Evolutionary conservation across 306 rosid species (phyloP).

Genomic region (Mimosa bimucronata): DNA sequence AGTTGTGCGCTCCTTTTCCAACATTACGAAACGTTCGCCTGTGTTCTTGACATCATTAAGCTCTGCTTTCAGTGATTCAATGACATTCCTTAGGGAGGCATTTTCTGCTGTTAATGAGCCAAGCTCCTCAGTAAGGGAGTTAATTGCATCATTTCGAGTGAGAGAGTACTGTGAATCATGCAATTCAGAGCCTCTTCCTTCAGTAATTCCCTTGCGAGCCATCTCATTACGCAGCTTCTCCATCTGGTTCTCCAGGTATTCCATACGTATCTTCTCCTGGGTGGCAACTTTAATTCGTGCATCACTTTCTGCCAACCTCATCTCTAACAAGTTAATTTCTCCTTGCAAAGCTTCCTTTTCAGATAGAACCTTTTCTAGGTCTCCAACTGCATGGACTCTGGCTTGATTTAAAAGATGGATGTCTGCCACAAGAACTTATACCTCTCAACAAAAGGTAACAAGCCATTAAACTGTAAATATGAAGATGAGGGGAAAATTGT

Average conservation of each 20-base stretch:
- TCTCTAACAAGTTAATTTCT: conserved; percentile 70
- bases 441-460: conserved; percentile 27
- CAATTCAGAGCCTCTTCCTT: conserved; percentile 44
- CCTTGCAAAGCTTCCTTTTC: conserved; percentile 82
- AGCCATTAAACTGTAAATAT: conserved; percentile 22
- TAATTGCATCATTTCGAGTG: conserved; percentile 38
- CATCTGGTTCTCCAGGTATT: conserved; percentile 66
- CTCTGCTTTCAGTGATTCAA: conserved; percentile 62
- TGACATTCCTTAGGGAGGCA: conserved; percentile 55
- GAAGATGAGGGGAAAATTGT: background rate
- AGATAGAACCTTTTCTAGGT: conserved; percentile 70
- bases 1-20: conserved; percentile 72
- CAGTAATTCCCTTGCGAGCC: conserved; percentile 46
- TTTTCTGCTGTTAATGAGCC: conserved; percentile 76
- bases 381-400: conserved; percentile 71
- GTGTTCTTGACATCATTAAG: conserved; percentile 56
- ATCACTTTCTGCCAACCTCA: conserved; percentile 81
- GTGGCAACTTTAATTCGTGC: conserved; percentile 63
- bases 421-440: conserved; percentile 53
- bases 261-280: conserved; percentile 69
- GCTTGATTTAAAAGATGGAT: conserved; percentile 82
- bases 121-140: conserved; percentile 57
- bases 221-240: conserved; percentile 59
- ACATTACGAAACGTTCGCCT: conserved; percentile 58
- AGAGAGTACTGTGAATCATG: conserved; percentile 37